A percentile compares a stretch with the other conserved stretches of the same genome.
Evolutionary conservation across 371 early-diverging fungal species (phyloP).

Genomic region (Enteropsectra breve): DNA sequence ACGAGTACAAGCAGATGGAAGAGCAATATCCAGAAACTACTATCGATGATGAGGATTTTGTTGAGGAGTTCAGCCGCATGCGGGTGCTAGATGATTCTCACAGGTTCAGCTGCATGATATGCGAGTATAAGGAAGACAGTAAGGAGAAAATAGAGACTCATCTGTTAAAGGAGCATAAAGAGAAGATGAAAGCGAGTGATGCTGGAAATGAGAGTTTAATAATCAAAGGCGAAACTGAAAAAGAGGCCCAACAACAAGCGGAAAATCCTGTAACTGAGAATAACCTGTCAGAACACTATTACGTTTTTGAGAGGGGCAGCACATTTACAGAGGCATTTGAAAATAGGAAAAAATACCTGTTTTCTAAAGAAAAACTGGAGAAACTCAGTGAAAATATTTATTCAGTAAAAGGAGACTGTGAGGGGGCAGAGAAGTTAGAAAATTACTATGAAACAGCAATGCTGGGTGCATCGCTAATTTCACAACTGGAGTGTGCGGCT

Average conservation of each 20-base stretch:
- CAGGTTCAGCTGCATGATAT: slow-evolving; percentile 35
- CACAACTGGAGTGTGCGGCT: slow-evolving; percentile 50
- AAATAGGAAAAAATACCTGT: slow-evolving; percentile 9
- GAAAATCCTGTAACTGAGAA: slow-evolving; percentile 1
- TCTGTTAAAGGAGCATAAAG: slow-evolving; percentile 16
- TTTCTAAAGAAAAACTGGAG: slow-evolving; percentile 24
- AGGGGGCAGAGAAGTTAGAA: slow-evolving; percentile 7
- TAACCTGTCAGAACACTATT: no score
- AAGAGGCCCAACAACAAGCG: not conserved
- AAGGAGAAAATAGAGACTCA: slow-evolving; percentile 43
- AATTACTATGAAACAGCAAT: not conserved
- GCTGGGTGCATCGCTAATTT: slow-evolving; percentile 42
- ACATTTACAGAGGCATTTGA: slow-evolving; percentile 1
- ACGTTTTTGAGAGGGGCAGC: slow-evolving; percentile 4
- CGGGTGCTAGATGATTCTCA: slow-evolving; percentile 25
- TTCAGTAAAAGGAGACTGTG: not conserved
- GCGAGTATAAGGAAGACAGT: slow-evolving; percentile 38
- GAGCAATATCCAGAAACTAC: slow-evolving; percentile 2
- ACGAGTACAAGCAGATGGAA: slow-evolving; percentile 4
- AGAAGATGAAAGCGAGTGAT: not conserved
- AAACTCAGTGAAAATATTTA: slow-evolving; percentile 8
- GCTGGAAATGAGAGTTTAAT: not conserved
- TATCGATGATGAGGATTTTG: slow-evolving; percentile 49
- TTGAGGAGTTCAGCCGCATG: slow-evolving; percentile 53
- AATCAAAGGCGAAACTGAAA: not conserved